Base-by-base conservation (phyloP, 257 asterid species). In the Solanum dulcamara region DNA sequence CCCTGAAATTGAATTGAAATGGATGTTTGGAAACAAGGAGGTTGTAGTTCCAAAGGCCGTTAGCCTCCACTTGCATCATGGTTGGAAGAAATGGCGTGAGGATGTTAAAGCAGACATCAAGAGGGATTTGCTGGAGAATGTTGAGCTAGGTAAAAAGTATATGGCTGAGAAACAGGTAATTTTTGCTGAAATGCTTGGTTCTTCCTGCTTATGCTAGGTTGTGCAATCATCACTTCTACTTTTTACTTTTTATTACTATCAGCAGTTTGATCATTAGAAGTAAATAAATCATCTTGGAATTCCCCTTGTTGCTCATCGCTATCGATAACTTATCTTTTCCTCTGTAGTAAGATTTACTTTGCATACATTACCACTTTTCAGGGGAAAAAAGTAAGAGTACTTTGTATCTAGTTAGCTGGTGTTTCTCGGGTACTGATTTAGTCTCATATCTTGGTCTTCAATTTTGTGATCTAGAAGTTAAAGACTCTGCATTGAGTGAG, bases 1-100 rank as follows among this genome's bases (percentile, higher is more conserved):
- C 89, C 98, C 98, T 26, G 98, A 93, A 84, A 88, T 92, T 89
- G 98, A 97, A 91, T 91, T 90, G 84, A 95, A 97, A 91, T 95
- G 99, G 99, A 90, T 92, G 94, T 95, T 95, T 90, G 98, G 98
- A 86, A 88, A 44, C 87, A 94, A 93, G 90, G 97, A 95, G 88
- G 93, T 94, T 74, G 88, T 91, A 50, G 88, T 89, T 84, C 98
- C 98, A 86, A 97, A 93, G 89, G 97, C 99, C 59, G 90, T 86
- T 72, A 88, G 91, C 79, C 85, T 88, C 84, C 92, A 88, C 88
- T 88, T 97, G 70, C 86, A 91, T 89, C 93, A 92, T 85, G 98
- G 98, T 80, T 97, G 99, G 99, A 95, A 91, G 91, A 92, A 93
- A 87, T 95, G 99, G 99, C 92, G 98, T 30, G 97, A 97, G 84